Evolutionary conservation across 1,139 yeast species (phyloP).

Genomic region (Magnusiomyces sp.): DNA sequence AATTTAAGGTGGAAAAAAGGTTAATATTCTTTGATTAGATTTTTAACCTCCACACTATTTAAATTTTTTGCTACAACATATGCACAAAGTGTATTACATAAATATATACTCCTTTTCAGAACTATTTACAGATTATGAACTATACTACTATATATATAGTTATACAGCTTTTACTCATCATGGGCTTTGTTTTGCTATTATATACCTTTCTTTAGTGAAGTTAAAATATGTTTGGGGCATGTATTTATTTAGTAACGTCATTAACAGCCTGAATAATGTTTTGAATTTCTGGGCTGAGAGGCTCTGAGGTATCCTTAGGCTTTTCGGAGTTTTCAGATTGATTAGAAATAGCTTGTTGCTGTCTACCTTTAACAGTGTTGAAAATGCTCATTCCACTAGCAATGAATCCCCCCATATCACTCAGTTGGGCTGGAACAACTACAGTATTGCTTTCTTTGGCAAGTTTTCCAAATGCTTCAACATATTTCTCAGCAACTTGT

Average conservation of each 20-base stretch:
- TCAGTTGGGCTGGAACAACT: constrained; percentile 66
- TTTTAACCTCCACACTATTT: too few species aligned
- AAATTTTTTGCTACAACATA: too few species aligned
- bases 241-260: not conserved
- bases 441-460: constrained; percentile 78
- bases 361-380: constrained; percentile 40
- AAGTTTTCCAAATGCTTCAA: constrained; percentile 70
- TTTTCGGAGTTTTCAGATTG: not conserved
- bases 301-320: not conserved
- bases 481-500: constrained; percentile 78
- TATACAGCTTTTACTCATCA: too few species aligned
- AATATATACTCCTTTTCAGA: too few species aligned
- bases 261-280: constrained; percentile 1
- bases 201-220: too few species aligned
- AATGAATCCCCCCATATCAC: constrained; percentile 66
- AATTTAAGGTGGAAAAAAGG: too few species aligned
- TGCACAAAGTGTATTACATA: too few species aligned
- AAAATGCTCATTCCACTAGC: constrained; percentile 71
- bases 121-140: too few species aligned
- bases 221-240: too few species aligned
- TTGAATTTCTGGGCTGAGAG: not conserved
- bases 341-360: not conserved
- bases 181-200: too few species aligned
- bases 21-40: too few species aligned
- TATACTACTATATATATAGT: too few species aligned